Evolutionary conservation across 2,329 filamentous ascomycete species (phyloP), one percentile per base, ranked within the genome.

Genomic region (Neonectria punicea): DNA sequence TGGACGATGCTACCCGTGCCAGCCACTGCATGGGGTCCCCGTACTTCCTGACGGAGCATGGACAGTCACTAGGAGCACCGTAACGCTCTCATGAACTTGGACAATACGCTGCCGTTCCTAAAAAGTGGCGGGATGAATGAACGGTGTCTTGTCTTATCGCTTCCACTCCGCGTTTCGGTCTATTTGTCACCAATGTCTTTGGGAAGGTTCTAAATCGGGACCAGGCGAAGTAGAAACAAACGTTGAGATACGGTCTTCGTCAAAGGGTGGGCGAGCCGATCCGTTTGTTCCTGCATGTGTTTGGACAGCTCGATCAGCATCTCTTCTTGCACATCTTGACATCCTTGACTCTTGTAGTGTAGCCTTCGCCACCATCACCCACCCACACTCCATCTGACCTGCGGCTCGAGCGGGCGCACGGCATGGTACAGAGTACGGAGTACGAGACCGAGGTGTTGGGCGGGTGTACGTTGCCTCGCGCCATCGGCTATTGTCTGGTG

Each of bases 1-100:
- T 30, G 22, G 44, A 57, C 34, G 49, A 63, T 65, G 53, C 30
- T 51, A 61, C 49, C 47, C 20, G 63, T 53, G 34, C 36, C 53
- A 47, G 53, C 32, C 54, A 55, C 41, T 58, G 25, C 54, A 62
- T 49, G 62, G 63, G 44, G 63, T 53, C 63, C 55, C 63, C 53
- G 49, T 66, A 57, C 44, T 58, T 44, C 32, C 47, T 32, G 32
- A 63, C 43, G 49, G 55, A 53, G 18, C 61, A 18, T 41, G 53
- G 53, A 49, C 47, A n/a, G 47, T 46, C 55, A 36, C 34, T 41
- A 47, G 39, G 53, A 56, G 46, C 54, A 58, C 34, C 46, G 54
- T 53, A 44, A 36, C 43, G 18, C 28, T 20, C 46, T 13, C 32
- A 46, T 34, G 8, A 32, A 41, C 30, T 49, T 51, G 18, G 39